Evolutionary conservation across 1,139 yeast species (phyloP), one percentile per base, ranked within the genome.

Genomic region (Debaryomycetaceae sp.): DNA sequence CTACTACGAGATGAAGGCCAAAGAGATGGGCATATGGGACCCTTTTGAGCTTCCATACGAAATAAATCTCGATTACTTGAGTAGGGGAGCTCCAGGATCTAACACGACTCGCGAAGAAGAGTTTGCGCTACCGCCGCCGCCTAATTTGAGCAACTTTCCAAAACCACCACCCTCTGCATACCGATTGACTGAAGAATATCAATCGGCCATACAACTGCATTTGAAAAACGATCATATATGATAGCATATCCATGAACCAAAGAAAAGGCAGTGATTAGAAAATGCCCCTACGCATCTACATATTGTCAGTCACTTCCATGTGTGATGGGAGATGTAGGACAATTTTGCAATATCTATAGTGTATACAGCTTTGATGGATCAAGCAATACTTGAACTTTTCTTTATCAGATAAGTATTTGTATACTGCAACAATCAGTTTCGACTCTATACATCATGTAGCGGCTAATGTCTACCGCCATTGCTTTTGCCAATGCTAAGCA

Each of bases 1-100:
- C 49, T 90, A 88, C 67, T 90, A 87, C 56, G 88, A 84, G 57
- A 63, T 63, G 37, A 72, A 76, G 51, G 83, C 83, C 6, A 72
- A 70, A 46, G 72, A 75, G 44, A 57, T 71, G n/a, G 79, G 80
- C 0, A 57, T 68, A 22, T 73, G 79, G 76, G 65, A 67, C 30
- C 65, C 69, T 2, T 58, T 58, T 23, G 75, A 72, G 3, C 49
- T 67, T 22, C 68, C 70, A 3, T 74, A 75, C 51, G 75, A 75
- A 45, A 60, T 77, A 23, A 70, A 65, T 8, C 45, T 69, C 31
- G 63, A 62, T 3, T 65, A 66, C 30, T 59, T 78, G 27, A 75
- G 72, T 41, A 54, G 57, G 33, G 73, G 73, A 1, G 75, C 77
- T 9, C 85, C 85, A 0, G 81, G 81, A 0, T 52, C 34, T 6